Conservation (phyloP, 176 grass and related monocot genomes). For the Aegilops speltoides region DNA sequence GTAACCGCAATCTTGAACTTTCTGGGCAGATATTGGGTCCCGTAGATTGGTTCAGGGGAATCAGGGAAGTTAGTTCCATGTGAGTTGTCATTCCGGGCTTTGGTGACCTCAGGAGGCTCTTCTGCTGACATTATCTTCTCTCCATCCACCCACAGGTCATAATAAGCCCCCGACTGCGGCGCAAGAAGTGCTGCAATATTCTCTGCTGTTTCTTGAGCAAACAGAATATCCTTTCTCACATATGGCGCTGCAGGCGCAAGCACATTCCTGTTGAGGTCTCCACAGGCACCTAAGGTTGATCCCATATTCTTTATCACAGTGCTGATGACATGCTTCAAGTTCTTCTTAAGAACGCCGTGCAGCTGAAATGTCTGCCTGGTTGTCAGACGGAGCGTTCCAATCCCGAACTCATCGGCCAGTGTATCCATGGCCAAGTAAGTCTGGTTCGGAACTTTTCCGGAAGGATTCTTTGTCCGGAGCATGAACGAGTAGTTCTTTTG, state of each 20-base stretch:
- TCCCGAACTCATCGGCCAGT: slow-evolving; percentile 88
- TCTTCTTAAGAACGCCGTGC: slow-evolving; percentile 93
- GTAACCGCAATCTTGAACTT: slow-evolving; percentile 98
- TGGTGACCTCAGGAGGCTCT: slow-evolving; percentile 80
- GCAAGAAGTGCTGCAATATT: slow-evolving; percentile 87
- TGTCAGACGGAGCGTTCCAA: slow-evolving; percentile 88
- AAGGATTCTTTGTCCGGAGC: slow-evolving; percentile 98
- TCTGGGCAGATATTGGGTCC: slow-evolving; percentile 92
- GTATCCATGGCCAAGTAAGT: slow-evolving; percentile 91
- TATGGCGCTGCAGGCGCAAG: slow-evolving; percentile 93
- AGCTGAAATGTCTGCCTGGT: slow-evolving; percentile 98
- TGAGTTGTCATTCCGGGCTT: slow-evolving; percentile 89
- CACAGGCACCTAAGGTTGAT: slow-evolving; percentile 90
- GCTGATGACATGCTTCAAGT: slow-evolving; percentile 81
- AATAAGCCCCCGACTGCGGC: slow-evolving; percentile 91
- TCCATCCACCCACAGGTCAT: slow-evolving; percentile 98
- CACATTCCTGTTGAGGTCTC: slow-evolving; percentile 97
- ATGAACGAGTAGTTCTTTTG: slow-evolving; percentile 93
- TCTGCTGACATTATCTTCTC: slow-evolving; percentile 98
- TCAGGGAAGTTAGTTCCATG: slow-evolving; percentile 85
- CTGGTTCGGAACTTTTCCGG: slow-evolving; percentile 84
- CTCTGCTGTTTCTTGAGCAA: slow-evolving; percentile 88
- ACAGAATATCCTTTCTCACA: slow-evolving; percentile 63
- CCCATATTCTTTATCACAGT: slow-evolving; percentile 97
- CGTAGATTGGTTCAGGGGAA: slow-evolving; percentile 93